Evolutionary conservation across 345 rosid genomes (phyloP).

Genomic region (Carallia brachiata): DNA sequence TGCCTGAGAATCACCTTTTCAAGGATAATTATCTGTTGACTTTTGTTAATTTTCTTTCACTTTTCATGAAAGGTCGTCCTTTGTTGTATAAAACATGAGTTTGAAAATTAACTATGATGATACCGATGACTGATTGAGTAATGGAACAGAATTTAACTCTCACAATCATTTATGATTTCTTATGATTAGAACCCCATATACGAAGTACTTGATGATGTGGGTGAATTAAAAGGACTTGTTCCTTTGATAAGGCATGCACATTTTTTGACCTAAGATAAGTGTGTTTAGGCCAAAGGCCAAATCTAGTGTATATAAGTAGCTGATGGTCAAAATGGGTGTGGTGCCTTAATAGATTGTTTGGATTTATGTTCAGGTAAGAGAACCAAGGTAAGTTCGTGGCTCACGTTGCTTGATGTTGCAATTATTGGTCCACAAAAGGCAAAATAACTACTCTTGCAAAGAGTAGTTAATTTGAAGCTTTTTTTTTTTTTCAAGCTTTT

Average conservation of each 20-base stretch:
- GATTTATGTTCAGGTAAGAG: background rate
- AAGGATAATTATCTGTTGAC: background rate
- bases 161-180: background rate
- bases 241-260: background rate
- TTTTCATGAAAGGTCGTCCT: background rate
- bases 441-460: background rate
- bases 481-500: background rate
- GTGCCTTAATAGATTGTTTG: background rate
- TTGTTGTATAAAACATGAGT: background rate
- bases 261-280: background rate
- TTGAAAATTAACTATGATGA: background rate
- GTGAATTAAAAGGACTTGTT: background rate
- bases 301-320: background rate
- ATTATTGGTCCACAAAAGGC: slow-evolving; percentile 4
- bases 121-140: background rate
- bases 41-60: background rate
- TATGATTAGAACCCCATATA: background rate
- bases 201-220: background rate
- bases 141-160: background rate
- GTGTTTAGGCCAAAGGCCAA: too few species aligned
- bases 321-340: background rate
- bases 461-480: background rate
- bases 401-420: background rate
- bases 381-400: background rate
- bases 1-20: background rate